phyloP scores from a whole-genome alignment of 2,329 filamentous ascomycete genomes.

The Paecilomyces variotii region DNA sequence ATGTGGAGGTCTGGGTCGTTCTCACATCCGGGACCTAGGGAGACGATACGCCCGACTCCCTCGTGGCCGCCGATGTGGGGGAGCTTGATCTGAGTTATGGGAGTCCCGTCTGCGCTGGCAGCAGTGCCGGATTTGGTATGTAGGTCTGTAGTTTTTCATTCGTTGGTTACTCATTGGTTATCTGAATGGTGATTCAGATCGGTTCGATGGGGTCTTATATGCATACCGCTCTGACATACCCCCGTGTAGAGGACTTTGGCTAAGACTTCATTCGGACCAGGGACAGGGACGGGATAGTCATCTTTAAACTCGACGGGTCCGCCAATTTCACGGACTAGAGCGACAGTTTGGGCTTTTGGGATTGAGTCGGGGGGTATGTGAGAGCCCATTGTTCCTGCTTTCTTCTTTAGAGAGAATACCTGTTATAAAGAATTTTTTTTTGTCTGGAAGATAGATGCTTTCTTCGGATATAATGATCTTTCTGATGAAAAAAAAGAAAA shows the following conservation, averaged over 20 bases:
- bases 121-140: conserved; percentile 35
- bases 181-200: background rate
- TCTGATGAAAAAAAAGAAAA: background rate
- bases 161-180: background rate
- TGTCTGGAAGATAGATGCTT: background rate
- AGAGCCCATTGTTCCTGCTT: background rate
- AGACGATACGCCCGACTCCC: conserved; percentile 36
- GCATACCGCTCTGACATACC: conserved; percentile 38
- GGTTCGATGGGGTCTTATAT: background rate
- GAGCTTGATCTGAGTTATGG: conserved; percentile 38
- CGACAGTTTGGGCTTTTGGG: conserved; percentile 29
- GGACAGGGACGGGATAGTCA: conserved; percentile 34
- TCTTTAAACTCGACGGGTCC: conserved; percentile 33
- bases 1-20: conserved; percentile 24
- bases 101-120: conserved; percentile 29
- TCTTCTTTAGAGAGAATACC: background rate
- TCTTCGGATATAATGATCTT: background rate
- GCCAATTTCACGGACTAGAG: conserved; percentile 34
- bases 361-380: conserved; percentile 4
- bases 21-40: conserved; percentile 27
- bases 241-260: conserved; percentile 40
- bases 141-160: conserved; percentile 21
- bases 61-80: conserved; percentile 42
- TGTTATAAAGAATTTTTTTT: background rate
- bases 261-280: conserved; percentile 35